These are phyloP conservation scores for Auricularia heimuer DNA, from an alignment of 768 basidiomycete genomes.

Conservation along the genomic window DNA sequence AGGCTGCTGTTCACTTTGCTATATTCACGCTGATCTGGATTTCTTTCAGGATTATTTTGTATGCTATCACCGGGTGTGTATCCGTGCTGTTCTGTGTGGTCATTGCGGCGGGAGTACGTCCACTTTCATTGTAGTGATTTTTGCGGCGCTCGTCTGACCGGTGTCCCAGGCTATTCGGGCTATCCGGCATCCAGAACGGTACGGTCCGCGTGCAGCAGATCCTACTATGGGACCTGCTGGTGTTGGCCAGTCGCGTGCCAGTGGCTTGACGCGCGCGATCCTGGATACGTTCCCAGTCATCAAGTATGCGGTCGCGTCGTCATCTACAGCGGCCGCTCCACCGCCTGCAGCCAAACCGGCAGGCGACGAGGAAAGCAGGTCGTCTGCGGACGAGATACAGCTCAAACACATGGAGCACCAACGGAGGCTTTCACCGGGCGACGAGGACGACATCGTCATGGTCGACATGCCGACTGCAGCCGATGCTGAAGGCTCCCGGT, in stretches of 20 bases:
- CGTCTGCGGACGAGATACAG: not conserved
- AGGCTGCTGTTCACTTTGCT: conserved; percentile 13
- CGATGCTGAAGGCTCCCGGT: not conserved
- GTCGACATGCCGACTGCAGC: not conserved
- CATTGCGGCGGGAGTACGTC: conserved; percentile 69
- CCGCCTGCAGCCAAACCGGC: not conserved
- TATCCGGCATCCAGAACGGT: conserved; percentile 81
- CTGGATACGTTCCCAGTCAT: conserved; percentile 93
- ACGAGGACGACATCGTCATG: not conserved
- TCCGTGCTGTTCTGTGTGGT: conserved; percentile 77
- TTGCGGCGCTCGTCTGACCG: conserved; percentile 6
- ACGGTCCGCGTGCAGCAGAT: conserved; percentile 57
- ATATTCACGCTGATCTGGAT: too few species aligned
- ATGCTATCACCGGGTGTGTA: conserved; percentile 83
- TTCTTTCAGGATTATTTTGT: conserved; percentile 59
- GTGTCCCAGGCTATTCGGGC: conserved; percentile 59
- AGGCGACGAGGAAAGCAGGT: not conserved
- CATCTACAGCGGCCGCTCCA: not conserved
- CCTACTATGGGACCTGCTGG: conserved; percentile 12
- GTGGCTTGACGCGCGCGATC: conserved; percentile 86
- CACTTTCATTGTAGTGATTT: not conserved
- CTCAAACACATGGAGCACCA: not conserved
- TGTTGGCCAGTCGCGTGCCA: conserved; percentile 55
- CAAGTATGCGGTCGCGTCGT: conserved; percentile 37
- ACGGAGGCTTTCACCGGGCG: not conserved